These are phyloP conservation scores for Ceratobasidium sp. DNA, from an alignment of 1,284 basidiomycete species.

Conservation along the genomic window DNA sequence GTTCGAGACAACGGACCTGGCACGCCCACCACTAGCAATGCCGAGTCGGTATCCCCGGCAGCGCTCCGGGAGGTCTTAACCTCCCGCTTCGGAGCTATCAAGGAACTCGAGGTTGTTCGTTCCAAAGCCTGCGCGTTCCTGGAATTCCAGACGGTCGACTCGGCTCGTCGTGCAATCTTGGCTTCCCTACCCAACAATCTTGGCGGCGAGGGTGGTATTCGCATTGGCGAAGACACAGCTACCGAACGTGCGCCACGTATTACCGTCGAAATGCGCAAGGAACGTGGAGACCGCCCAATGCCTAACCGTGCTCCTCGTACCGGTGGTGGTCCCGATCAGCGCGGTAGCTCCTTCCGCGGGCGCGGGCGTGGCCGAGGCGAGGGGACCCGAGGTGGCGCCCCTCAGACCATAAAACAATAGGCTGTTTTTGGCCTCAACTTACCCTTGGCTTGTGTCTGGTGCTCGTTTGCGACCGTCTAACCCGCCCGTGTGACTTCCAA, in stretches of 20 bases:
- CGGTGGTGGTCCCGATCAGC: conserved; percentile 49
- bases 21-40: conserved; percentile 64
- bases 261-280: conserved; percentile 88
- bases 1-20: conserved; percentile 30
- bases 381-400: conserved; percentile 38
- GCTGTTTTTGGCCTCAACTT: background rate
- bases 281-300: conserved; percentile 76
- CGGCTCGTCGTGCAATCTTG: conserved; percentile 85
- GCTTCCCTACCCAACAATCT: conserved; percentile 70
- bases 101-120: conserved; percentile 89
- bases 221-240: conserved; percentile 64
- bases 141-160: conserved; percentile 83
- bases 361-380: conserved; percentile 44
- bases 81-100: conserved; percentile 83
- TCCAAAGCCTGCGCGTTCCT: conserved; percentile 93
- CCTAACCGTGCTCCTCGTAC: conserved; percentile 51
- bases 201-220: conserved; percentile 91
- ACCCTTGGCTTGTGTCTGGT: conserved; percentile 5
- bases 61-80: conserved; percentile 70
- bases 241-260: conserved; percentile 67
- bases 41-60: conserved; percentile 74
- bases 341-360: conserved; percentile 43
- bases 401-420: conserved; percentile 21
- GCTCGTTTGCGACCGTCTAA: conserved; percentile 39
- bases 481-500: background rate